Evolutionary conservation across 768 basidiomycete species (phyloP).

Genomic region (Lactarius indigo): DNA sequence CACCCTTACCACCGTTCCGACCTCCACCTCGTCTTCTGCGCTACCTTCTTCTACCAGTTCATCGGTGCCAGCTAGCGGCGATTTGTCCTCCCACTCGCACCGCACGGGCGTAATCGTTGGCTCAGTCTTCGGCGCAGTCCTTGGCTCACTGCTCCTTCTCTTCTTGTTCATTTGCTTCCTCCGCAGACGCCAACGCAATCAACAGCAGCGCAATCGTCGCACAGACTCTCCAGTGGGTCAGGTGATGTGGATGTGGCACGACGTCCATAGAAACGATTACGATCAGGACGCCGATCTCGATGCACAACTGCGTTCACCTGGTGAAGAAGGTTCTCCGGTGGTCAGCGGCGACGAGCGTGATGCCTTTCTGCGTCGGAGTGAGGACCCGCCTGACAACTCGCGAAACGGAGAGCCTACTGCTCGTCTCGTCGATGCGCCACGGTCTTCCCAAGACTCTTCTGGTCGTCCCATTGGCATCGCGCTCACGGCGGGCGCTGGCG

Average conservation of each 20-base stretch:
- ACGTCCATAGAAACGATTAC: constrained; percentile 11
- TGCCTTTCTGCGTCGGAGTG: constrained; percentile 51
- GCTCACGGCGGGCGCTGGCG: background rate
- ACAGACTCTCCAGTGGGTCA: constrained; percentile 4
- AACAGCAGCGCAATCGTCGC: background rate
- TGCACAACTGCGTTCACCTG: constrained; percentile 35
- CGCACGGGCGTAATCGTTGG: constrained; percentile 20
- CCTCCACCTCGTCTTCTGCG: constrained; percentile 5
- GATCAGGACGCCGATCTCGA: constrained; percentile 15
- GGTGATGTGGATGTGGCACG: constrained; percentile 27
- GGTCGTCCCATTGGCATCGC: constrained; percentile 20
- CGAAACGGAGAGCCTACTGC: constrained; percentile 10
- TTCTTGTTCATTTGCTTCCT: constrained; percentile 28
- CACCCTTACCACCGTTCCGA: background rate
- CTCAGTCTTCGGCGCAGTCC: constrained; percentile 21
- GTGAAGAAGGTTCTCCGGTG: constrained; percentile 69
- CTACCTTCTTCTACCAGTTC: background rate
- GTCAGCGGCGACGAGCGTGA: constrained; percentile 68
- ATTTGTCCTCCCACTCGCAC: background rate
- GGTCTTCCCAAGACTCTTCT: constrained; percentile 7
- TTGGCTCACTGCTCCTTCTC: constrained; percentile 23
- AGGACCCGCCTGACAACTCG: background rate
- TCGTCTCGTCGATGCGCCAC: constrained; percentile 15
- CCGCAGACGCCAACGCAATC: constrained; percentile 37
- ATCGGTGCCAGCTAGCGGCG: background rate